Evolutionary conservation across 257 asterid genomes (phyloP).

Genomic region (Forsythia suspensa): DNA sequence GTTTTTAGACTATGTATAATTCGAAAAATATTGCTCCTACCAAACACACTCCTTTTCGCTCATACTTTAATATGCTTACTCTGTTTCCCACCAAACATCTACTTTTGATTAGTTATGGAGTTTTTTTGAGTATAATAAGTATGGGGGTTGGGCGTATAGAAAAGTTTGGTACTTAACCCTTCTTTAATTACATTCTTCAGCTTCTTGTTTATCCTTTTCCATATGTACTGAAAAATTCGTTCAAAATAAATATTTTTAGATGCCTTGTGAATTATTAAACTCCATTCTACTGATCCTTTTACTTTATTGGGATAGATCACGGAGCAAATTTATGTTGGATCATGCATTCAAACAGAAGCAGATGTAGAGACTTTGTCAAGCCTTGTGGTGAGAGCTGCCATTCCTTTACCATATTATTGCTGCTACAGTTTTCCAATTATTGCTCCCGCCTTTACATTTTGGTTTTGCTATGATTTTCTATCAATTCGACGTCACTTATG

Average conservation of each 20-base stretch:
- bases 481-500: slow-evolving; percentile 12
- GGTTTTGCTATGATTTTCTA: neutral
- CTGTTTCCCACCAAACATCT: neutral
- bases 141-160: neutral
- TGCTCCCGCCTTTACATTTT: neutral
- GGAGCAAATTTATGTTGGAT: slow-evolving; percentile 93
- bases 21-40: neutral
- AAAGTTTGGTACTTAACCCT: neutral
- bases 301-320: slow-evolving; percentile 63
- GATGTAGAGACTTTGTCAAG: slow-evolving; percentile 69
- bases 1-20: neutral
- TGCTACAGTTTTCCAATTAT: slow-evolving; percentile 13
- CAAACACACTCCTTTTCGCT: slow-evolving; percentile 3
- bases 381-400: slow-evolving; percentile 53
- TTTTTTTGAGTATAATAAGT: neutral
- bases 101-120: neutral
- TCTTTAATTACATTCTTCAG: neutral
- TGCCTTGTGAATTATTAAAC: slow-evolving; percentile 18
- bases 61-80: slow-evolving; percentile 4
- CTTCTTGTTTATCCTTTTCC: slow-evolving; percentile 5
- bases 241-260: slow-evolving; percentile 1
- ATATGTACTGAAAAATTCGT: neutral
- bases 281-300: slow-evolving; percentile 18
- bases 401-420: slow-evolving; percentile 8
- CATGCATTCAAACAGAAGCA: slow-evolving; percentile 83